Conservation (phyloP, 73 alveolate species). For the Breviolum minutum region DNA sequence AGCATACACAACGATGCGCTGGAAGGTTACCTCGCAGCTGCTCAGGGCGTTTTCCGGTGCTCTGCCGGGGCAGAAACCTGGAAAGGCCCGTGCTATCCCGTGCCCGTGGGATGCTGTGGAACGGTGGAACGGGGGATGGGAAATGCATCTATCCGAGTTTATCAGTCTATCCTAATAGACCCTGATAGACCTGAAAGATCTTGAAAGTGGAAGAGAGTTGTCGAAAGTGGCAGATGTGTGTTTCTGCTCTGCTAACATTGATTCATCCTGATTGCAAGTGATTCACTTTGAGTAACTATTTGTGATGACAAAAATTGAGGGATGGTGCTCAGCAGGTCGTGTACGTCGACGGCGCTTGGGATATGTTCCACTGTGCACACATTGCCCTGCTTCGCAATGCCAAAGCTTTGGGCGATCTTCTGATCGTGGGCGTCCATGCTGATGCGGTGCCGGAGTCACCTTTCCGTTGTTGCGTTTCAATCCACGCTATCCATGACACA, state of each 20-base stretch:
- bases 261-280: too few relatives aligned
- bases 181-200: background rate
- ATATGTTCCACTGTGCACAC: slow-evolving; percentile 51
- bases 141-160: too few relatives aligned
- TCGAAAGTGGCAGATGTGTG: background rate
- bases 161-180: too few relatives aligned
- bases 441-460: slow-evolving; percentile 95
- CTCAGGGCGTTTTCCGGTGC: slow-evolving; percentile 97
- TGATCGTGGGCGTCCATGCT: slow-evolving; percentile 98
- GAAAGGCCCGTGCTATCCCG: too few relatives aligned
- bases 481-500: too few relatives aligned
- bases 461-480: background rate
- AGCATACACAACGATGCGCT: too few relatives aligned
- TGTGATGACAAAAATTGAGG: background rate
- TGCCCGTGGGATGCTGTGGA: too few relatives aligned
- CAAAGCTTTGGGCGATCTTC: slow-evolving; percentile 97
- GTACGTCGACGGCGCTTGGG: slow-evolving; percentile 98
- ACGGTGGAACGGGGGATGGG: too few relatives aligned
- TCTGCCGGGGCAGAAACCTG: slow-evolving; percentile 97
- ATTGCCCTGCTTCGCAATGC: slow-evolving; percentile 48
- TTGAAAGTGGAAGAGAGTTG: background rate
- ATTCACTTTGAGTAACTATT: too few relatives aligned
- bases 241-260: too few relatives aligned
- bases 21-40: slow-evolving; percentile 97
- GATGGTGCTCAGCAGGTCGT: slow-evolving; percentile 93